A percentile compares a stretch with the other conserved stretches of the same genome.
phyloP scores from a whole-genome alignment of 2,329 filamentous ascomycete species.

The Colletotrichum brevisporum region DNA sequence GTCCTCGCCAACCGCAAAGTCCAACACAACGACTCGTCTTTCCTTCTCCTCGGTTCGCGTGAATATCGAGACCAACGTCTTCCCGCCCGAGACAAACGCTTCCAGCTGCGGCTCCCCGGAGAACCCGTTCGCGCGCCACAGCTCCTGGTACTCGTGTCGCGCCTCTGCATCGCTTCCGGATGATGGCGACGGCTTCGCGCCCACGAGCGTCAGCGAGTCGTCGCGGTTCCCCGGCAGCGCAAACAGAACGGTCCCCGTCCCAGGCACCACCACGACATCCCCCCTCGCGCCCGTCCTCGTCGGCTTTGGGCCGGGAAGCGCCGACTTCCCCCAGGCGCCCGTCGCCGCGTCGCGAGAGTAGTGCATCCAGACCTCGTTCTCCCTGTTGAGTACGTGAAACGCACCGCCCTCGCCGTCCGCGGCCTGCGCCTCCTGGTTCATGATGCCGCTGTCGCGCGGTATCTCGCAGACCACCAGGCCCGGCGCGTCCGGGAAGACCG shows the following conservation, averaged over 20 bases:
- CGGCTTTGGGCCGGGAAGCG: slow-evolving; percentile 23
- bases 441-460: slow-evolving; percentile 33
- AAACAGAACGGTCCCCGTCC: slow-evolving; percentile 19
- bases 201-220: slow-evolving; percentile 26
- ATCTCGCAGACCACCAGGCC: slow-evolving; percentile 37
- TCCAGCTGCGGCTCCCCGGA: slow-evolving; percentile 38
- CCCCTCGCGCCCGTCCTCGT: slow-evolving; percentile 34
- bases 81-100: slow-evolving; percentile 27
- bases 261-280: slow-evolving; percentile 28
- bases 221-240: slow-evolving; percentile 35
- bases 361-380: slow-evolving; percentile 38
- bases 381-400: slow-evolving; percentile 35
- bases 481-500: slow-evolving; percentile 32
- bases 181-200: slow-evolving; percentile 6
- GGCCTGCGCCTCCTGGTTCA: slow-evolving; percentile 38
- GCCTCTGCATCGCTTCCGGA: background rate
- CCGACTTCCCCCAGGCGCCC: slow-evolving; percentile 25
- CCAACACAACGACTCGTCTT: slow-evolving; percentile 33
- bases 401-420: slow-evolving; percentile 31
- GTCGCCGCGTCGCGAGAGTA: slow-evolving; percentile 23
- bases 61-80: slow-evolving; percentile 25
- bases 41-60: slow-evolving; percentile 36
- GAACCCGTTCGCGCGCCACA: slow-evolving; percentile 31
- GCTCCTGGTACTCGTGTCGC: slow-evolving; percentile 12
- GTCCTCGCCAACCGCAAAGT: slow-evolving; percentile 23